Percentiles rank a stretch among this genome's conserved stretches.
These are phyloP conservation scores for Neonothopanus nambi DNA, from an alignment of 1,284 basidiomycete genomes.

Conservation along the genomic window DNA sequence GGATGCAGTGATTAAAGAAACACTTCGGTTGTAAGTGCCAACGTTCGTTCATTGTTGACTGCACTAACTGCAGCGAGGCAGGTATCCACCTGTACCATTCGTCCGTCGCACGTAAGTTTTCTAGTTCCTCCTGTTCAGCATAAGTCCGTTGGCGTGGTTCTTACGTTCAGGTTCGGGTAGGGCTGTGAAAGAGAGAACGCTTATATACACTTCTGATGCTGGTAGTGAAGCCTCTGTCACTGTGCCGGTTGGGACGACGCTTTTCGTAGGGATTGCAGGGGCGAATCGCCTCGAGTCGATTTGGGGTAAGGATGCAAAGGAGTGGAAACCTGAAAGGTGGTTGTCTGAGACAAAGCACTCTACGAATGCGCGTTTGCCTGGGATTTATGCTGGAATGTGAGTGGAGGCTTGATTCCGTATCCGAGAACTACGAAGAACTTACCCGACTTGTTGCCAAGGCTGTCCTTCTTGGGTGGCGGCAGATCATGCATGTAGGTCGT, in stretches of 20 bases:
- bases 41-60: background rate
- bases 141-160: background rate
- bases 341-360: background rate
- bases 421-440: conserved; percentile 2
- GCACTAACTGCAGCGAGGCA: conserved; percentile 14
- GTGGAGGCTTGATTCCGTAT: conserved; percentile 16
- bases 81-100: conserved; percentile 45
- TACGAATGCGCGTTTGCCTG: conserved; percentile 28
- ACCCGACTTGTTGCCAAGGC: conserved; percentile 22
- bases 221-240: conserved; percentile 22
- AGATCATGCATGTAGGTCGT: conserved; percentile 41
- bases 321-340: conserved; percentile 28
- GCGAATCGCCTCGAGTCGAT: conserved; percentile 38
- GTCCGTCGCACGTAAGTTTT: conserved; percentile 42
- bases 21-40: conserved; percentile 40
- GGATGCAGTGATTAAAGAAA: conserved; percentile 49
- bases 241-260: conserved; percentile 37
- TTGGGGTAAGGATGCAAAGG: conserved; percentile 42
- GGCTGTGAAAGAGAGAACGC: conserved; percentile 31
- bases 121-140: background rate
- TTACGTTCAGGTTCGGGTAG: conserved; percentile 17
- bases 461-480: conserved; percentile 41
- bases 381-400: conserved; percentile 42
- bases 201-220: conserved; percentile 28
- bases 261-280: conserved; percentile 40